Evolutionary conservation across 2,329 filamentous ascomycete species (phyloP), one percentile per base, ranked within the genome.

Genomic region (Trichoderma aggressivum): DNA sequence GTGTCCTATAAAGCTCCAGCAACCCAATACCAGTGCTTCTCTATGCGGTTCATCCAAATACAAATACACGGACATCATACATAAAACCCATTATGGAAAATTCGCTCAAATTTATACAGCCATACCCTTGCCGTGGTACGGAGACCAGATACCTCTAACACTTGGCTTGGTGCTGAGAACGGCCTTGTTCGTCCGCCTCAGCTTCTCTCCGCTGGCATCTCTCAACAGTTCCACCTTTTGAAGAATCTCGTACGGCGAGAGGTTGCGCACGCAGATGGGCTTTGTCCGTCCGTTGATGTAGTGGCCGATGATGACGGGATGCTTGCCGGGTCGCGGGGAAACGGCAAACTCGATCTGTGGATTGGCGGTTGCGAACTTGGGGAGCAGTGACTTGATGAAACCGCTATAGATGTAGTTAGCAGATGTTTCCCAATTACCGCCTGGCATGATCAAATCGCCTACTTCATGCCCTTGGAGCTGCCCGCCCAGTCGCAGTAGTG

Each of bases 401-500:
- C 89, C 84, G 78, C 94, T 97, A 77, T 16, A 61, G 21, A 62
- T 8, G 0, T 5, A 1, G 5, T 60, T 28, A 68, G 65, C 65
- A 61, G 7, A 10, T 5, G 2, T 21, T 21, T 12, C 8, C 39
- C n/a, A 43, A 39, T 11, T 16, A 7, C 3, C 4, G 10, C 6
- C 1, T 28, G 28, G 3, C 16, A 8, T 6, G 18, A 12, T 24
- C 18, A 30, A 47, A 43, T 26, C 7, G 75, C 87, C 74, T 86
- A 96, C 93, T 97, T 96, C 94, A 98, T 98, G 79, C 96, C 96
- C 78, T 86, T 90, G 47, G 95, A 98, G 81, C 93, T 97, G 74
- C 94, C 96, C 71, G 92, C 93, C 89, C 92, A 94, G 87, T 98
- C 94, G 86, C 96, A 98, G 86, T 97, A 99, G 85, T 97, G 93